A percentile compares a stretch with the other conserved stretches of the same genome.
Conservation (phyloP, 2,329 filamentous ascomycete genomes). For the Tricladium varicosporioides region DNA sequence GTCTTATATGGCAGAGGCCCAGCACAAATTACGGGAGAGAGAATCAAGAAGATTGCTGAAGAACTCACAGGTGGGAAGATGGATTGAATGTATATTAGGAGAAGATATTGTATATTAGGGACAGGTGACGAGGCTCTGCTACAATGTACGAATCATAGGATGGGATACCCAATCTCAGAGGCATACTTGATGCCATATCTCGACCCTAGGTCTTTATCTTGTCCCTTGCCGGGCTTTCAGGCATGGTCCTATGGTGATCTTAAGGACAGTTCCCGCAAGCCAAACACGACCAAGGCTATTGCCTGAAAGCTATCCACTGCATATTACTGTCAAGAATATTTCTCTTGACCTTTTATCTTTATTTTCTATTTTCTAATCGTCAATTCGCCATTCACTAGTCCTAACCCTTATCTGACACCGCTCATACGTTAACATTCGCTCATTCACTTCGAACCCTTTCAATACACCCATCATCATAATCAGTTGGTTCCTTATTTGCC, state of each 20-base stretch:
- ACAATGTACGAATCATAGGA: constrained; percentile 14
- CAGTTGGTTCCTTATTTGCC: neutral
- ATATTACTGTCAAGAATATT: too few relatives aligned
- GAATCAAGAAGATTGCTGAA: constrained; percentile 64
- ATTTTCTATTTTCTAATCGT: constrained; percentile 6
- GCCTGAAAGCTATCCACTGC: too few relatives aligned
- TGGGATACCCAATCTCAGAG: neutral
- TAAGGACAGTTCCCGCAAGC: too few relatives aligned
- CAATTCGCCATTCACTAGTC: neutral
- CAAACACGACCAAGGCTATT: too few relatives aligned
- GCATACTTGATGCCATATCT: neutral
- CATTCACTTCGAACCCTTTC: neutral
- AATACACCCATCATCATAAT: neutral
- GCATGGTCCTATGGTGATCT: too few relatives aligned
- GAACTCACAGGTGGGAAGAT: constrained; percentile 67
- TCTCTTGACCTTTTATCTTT: too few relatives aligned
- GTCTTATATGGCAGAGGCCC: constrained; percentile 31
- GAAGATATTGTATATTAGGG: constrained; percentile 20
- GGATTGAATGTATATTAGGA: constrained; percentile 23
- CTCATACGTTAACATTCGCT: neutral
- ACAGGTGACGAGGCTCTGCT: neutral
- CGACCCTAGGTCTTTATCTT: neutral
- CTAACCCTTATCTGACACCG: neutral
- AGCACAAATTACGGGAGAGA: constrained; percentile 46
- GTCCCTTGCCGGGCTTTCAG: too few relatives aligned